phyloP scores from a whole-genome alignment of 1,284 basidiomycete genomes.

The Ustilago nuda region DNA sequence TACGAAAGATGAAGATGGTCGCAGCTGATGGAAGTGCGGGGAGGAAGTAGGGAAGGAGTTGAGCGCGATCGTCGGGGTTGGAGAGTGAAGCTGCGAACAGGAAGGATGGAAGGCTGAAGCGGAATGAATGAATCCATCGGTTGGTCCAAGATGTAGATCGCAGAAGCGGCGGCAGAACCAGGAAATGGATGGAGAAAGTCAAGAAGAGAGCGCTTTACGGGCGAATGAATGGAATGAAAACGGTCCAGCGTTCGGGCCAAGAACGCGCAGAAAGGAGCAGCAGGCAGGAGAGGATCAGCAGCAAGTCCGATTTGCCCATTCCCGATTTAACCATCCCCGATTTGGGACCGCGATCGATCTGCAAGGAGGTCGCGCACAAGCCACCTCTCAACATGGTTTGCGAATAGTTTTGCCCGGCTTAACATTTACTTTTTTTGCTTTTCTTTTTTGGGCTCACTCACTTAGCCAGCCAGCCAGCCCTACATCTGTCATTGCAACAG shows the following conservation, averaged over 20 bases:
- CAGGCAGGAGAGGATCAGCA: not conserved
- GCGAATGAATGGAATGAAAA: not conserved
- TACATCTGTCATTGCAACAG: not conserved
- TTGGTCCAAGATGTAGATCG: conserved; percentile 9
- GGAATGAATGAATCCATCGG: not conserved
- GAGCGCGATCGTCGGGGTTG: not conserved
- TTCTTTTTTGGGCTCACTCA: not conserved
- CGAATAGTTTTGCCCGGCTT: not conserved
- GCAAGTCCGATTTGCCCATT: not conserved
- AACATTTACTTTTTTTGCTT: not conserved
- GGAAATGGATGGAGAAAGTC: not conserved
- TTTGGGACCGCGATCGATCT: not conserved
- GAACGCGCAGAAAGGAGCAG: not conserved
- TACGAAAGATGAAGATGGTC: not conserved
- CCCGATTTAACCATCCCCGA: not conserved
- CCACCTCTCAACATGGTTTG: not conserved
- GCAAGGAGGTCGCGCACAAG: not conserved
- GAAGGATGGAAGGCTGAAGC: conserved; percentile 2
- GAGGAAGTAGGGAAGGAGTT: not conserved
- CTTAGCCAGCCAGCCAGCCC: not conserved
- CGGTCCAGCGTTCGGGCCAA: not conserved
- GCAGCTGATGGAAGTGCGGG: not conserved
- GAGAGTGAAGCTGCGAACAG: not conserved
- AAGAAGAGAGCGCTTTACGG: not conserved
- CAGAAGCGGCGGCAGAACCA: not conserved